Conservation (phyloP, 768 basidiomycete genomes). For the Pleurotus pulmonarius region DNA sequence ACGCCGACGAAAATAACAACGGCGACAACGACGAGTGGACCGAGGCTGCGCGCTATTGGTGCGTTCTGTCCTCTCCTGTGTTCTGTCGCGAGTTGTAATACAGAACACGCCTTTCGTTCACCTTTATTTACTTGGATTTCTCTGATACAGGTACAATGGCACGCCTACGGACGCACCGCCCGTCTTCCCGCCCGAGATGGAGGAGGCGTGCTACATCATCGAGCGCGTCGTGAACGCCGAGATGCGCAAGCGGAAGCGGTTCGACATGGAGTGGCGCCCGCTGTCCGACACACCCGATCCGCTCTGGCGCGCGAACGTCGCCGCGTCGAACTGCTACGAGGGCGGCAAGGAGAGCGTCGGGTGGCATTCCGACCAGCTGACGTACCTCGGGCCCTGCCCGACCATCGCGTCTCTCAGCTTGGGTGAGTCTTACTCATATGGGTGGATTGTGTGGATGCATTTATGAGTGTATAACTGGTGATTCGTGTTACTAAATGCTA, state of each 20-base stretch:
- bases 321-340: constrained; percentile 81
- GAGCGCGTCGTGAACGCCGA: constrained; percentile 72
- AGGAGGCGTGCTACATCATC: constrained; percentile 70
- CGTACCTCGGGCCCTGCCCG: constrained; percentile 78
- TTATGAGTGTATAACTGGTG: too few relatives aligned
- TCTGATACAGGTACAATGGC: constrained; percentile 70
- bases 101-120: background rate
- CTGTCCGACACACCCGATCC: constrained; percentile 14
- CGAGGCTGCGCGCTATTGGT: constrained; percentile 77
- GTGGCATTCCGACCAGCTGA: constrained; percentile 77
- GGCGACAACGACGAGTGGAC: constrained; percentile 45
- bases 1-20: constrained; percentile 18
- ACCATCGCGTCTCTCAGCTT: constrained; percentile 85
- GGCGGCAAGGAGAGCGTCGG: constrained; percentile 82
- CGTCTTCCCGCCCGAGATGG: constrained; percentile 65
- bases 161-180: constrained; percentile 52
- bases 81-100: background rate
- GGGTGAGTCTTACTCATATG: constrained; percentile 38
- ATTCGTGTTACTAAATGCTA: too few relatives aligned
- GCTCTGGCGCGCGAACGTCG: constrained; percentile 78
- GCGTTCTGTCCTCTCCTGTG: constrained; percentile 4
- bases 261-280: constrained; percentile 64
- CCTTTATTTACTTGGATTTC: background rate
- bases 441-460: too few relatives aligned
- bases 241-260: constrained; percentile 56